Evolutionary conservation across 352 stramenopile species (phyloP), one percentile per base, ranked within the genome.

Genomic region (Globisporangium camurandrum): DNA sequence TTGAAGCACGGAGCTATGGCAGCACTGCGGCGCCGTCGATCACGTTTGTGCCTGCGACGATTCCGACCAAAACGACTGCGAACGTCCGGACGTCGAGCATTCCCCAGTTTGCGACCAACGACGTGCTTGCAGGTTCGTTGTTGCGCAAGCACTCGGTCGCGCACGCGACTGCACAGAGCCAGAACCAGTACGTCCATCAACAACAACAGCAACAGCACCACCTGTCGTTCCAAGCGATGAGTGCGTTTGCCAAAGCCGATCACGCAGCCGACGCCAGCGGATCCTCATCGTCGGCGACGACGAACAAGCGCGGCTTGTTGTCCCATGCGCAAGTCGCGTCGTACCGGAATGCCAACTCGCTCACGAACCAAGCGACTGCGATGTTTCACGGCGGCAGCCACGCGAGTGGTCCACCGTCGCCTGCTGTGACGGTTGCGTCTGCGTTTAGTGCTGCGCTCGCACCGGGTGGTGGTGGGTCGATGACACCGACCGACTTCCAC

Each of bases 391-490:
- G 24, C 17, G 17, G 8, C n/a, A n/a, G n/a, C 64, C 27, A 51
- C 14, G 16, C 5, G 6, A 17, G n/a, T 14, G 9, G 36, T 41
- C 9, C n/a, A 6, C 26, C 69, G 2, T 68, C 67, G 9, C 52
- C 64, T 4, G 79, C 66, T 0, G 58, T 69, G 16, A 87, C 73
- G 0, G 73, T 87, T 10, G 71, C 64, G 1, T 75, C 75, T n/a
- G 67, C 69, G 14, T 62, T 75, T 17, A 53, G 56, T 28, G 53
- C 46, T 5, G 59, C 60, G 14, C 41, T 67, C 4, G 50, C 51
- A 12, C 64, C 53, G 34, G 61, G n/a, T n/a, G 49, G 1, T 57
- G 54, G 23, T 16, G 26, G 16, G 40, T 50, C 5, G 74, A 79
- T 11, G 61, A n/a, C n/a, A n/a, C n/a, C n/a, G n/a, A n/a, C n/a